Percentiles rank a stretch among this genome's conserved stretches.
These are phyloP conservation scores for Ophiostoma sp. DNA, from an alignment of 2,329 filamentous ascomycete genomes.

Conservation along the genomic window DNA sequence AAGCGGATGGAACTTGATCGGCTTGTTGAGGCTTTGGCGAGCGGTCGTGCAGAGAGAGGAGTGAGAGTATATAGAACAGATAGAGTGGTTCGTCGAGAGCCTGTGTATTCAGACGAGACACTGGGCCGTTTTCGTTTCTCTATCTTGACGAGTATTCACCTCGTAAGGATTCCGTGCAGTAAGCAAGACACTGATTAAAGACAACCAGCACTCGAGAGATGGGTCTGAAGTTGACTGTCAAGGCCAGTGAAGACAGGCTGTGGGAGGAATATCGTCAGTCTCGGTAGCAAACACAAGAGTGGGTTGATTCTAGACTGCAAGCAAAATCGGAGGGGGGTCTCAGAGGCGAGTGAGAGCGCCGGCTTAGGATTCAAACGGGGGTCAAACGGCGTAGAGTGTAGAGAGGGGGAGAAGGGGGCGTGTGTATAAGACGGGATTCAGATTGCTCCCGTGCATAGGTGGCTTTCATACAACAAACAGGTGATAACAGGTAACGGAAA, in stretches of 20 bases:
- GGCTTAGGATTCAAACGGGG: slow-evolving; percentile 15
- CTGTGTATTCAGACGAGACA: neutral
- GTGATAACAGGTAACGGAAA: neutral
- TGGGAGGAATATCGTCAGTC: slow-evolving; percentile 23
- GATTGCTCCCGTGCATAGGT: neutral
- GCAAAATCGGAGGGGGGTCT: neutral
- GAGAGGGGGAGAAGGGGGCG: neutral
- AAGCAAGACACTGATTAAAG: neutral
- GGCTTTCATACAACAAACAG: neutral
- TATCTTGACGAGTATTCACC: neutral
- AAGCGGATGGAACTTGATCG: slow-evolving; percentile 4
- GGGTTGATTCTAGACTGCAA: slow-evolving; percentile 23
- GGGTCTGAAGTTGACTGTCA: neutral
- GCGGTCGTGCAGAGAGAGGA: neutral
- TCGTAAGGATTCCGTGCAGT: neutral
- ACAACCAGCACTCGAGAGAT: neutral
- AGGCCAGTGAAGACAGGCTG: slow-evolving; percentile 10
- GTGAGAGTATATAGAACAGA: neutral
- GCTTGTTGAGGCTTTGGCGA: slow-evolving; percentile 6
- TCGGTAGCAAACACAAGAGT: slow-evolving; percentile 16
- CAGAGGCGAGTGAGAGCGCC: neutral
- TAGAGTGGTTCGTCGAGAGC: neutral
- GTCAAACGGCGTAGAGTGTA: neutral
- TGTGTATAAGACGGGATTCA: neutral
- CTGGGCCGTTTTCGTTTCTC: neutral